These are phyloP conservation scores for Micractinium conductrix DNA, from an alignment of 139 green algal species.

Conservation along the genomic window DNA sequence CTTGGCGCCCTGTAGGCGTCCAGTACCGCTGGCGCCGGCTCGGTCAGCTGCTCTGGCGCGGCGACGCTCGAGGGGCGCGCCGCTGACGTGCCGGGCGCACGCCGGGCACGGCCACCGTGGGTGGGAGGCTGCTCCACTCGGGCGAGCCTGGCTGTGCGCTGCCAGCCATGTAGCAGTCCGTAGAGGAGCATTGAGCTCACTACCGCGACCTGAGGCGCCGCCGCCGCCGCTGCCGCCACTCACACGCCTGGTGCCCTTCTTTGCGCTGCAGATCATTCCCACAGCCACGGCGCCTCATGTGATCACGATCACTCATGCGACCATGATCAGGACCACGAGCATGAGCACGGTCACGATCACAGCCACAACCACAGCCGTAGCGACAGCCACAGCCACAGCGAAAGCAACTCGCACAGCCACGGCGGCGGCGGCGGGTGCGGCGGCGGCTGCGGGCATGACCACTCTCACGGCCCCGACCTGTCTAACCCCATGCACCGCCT, in stretches of 20 bases:
- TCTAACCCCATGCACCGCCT: slow-evolving; percentile 43
- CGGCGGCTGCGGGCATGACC: not conserved
- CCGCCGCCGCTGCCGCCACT: no score
- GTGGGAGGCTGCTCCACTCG: no score
- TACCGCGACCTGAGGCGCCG: no score
- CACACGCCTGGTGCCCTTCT: no score
- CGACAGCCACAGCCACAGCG: not conserved
- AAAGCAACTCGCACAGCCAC: slow-evolving; percentile 34
- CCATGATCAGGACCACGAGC: slow-evolving; percentile 16
- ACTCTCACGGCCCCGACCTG: slow-evolving; percentile 9
- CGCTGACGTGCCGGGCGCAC: slow-evolving; percentile 4
- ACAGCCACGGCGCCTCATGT: not conserved
- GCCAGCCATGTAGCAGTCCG: no score
- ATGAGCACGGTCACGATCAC: slow-evolving; percentile 16
- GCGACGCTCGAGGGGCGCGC: no score
- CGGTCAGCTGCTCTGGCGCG: no score
- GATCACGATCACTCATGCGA: not conserved
- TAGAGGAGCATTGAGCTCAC: no score
- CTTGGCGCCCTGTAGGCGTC: no score
- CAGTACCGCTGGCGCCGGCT: no score
- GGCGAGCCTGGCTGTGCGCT: no score
- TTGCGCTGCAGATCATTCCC: not conserved
- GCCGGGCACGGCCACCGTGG: no score
- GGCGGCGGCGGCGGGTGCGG: slow-evolving; percentile 1
- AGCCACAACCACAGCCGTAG: not conserved